Percentiles rank a stretch among this genome's conserved stretches.
phyloP scores from a whole-genome alignment of 768 basidiomycete genomes.

The Nevesoporus exiguus region DNA sequence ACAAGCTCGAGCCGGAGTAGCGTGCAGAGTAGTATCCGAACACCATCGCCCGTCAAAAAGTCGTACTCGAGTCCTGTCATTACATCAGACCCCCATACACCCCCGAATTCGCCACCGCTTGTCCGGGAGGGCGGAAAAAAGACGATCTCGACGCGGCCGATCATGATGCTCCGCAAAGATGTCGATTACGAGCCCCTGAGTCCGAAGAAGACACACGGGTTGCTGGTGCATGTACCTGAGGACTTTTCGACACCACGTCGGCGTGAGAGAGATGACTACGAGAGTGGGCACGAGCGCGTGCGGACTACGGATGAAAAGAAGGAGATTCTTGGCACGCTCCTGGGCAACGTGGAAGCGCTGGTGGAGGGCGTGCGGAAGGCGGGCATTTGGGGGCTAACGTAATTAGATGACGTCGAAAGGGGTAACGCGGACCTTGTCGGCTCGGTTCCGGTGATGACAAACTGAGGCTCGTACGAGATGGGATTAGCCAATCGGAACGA shows the following conservation, averaged over 20 bases:
- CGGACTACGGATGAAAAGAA: slow-evolving; percentile 82
- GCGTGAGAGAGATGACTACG: slow-evolving; percentile 12
- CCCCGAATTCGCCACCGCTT: slow-evolving; percentile 25
- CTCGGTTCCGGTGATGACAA: neutral
- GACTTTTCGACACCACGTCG: slow-evolving; percentile 11
- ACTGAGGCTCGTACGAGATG: neutral
- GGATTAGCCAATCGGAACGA: neutral
- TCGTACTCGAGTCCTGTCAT: slow-evolving; percentile 20
- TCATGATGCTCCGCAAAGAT: slow-evolving; percentile 67
- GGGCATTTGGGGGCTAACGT: slow-evolving; percentile 79
- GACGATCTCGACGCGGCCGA: slow-evolving; percentile 37
- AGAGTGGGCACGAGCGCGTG: slow-evolving; percentile 13
- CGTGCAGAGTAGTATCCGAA: slow-evolving; percentile 22
- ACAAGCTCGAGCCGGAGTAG: slow-evolving; percentile 31
- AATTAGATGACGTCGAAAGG: slow-evolving; percentile 1
- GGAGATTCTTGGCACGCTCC: slow-evolving; percentile 70
- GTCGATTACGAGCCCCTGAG: slow-evolving; percentile 73
- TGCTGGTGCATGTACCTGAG: slow-evolving; percentile 30
- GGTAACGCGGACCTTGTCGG: neutral
- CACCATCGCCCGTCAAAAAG: slow-evolving; percentile 45
- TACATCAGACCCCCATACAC: slow-evolving; percentile 19
- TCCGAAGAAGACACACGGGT: slow-evolving; percentile 52
- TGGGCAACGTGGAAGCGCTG: slow-evolving; percentile 89
- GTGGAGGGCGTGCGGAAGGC: slow-evolving; percentile 85
- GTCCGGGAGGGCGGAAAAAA: slow-evolving; percentile 24